Evolutionary conservation across 805 yeast genomes (phyloP).

Genomic region (Cyberlindnera xylosilytica): DNA sequence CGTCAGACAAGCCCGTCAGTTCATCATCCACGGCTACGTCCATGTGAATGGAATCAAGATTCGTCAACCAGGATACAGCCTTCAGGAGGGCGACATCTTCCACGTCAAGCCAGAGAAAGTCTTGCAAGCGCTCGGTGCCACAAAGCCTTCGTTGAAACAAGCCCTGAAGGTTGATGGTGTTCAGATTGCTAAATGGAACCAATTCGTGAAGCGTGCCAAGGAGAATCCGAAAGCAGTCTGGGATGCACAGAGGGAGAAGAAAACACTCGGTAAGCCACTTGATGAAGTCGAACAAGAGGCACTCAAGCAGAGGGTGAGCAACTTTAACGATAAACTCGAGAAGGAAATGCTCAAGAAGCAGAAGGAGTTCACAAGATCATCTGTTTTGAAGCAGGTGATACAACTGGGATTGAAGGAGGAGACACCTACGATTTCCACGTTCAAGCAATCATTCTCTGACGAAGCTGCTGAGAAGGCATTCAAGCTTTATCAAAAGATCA

Average conservation of each 20-base stretch:
- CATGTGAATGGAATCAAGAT: conserved; percentile 80
- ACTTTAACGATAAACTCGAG: conserved; percentile 18
- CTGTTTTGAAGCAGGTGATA: conserved; percentile 18
- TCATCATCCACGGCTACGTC: conserved; percentile 76
- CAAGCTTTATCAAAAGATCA: conserved; percentile 20
- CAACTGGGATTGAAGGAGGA: conserved; percentile 17
- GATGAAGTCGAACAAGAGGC: conserved; percentile 21
- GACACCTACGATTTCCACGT: conserved; percentile 14
- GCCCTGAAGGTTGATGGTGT: conserved; percentile 67
- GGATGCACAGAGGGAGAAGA: conserved; percentile 36
- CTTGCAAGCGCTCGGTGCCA: conserved; percentile 76
- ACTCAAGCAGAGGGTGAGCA: conserved; percentile 14
- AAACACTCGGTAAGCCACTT: conserved; percentile 28
- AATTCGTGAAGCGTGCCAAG: conserved; percentile 56
- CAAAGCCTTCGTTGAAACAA: conserved; percentile 71
- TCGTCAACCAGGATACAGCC: conserved; percentile 72
- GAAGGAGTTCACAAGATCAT: conserved; percentile 20
- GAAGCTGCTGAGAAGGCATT: conserved; percentile 25
- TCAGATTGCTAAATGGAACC: conserved; percentile 76
- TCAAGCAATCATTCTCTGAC: conserved; percentile 9
- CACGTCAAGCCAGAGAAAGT: conserved; percentile 84
- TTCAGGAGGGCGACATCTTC: conserved; percentile 84
- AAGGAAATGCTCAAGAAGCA: conserved; percentile 23
- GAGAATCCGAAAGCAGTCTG: conserved; percentile 41
- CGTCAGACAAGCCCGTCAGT: conserved; percentile 90